Conservation (phyloP, 2,329 filamentous ascomycete genomes). For the Aspergillus jensenii region DNA sequence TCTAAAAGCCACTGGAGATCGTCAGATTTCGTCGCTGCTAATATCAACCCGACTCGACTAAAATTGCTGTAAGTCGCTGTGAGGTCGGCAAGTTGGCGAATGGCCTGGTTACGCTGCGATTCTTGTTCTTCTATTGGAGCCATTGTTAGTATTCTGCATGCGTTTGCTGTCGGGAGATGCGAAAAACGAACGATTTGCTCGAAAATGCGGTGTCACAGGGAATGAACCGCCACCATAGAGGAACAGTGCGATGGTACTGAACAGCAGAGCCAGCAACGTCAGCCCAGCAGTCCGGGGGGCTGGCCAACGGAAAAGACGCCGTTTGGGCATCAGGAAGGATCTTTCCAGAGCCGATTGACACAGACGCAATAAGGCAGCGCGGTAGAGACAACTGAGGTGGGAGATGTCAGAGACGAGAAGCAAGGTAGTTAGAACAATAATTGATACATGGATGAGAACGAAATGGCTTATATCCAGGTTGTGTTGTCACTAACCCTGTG, state of each 20-base stretch:
- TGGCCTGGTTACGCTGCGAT: slow-evolving; percentile 12
- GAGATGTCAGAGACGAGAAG: neutral
- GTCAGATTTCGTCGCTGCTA: slow-evolving; percentile 19
- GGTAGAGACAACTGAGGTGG: neutral
- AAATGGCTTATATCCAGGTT: neutral
- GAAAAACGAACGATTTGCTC: slow-evolving; percentile 8
- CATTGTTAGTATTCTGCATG: neutral
- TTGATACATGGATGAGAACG: slow-evolving; percentile 5
- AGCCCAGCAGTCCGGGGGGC: slow-evolving; percentile 16
- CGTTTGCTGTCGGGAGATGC: neutral
- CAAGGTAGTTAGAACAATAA: neutral
- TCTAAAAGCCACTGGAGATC: slow-evolving; percentile 22
- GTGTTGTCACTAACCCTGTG: slow-evolving; percentile 5
- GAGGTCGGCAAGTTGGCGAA: slow-evolving; percentile 18
- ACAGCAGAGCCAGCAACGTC: slow-evolving; percentile 17
- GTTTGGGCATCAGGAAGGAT: slow-evolving; percentile 16
- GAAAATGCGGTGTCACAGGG: neutral
- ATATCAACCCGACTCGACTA: slow-evolving; percentile 17
- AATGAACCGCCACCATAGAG: slow-evolving; percentile 13
- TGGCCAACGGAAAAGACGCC: slow-evolving; percentile 21
- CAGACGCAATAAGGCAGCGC: neutral
- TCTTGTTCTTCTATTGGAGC: slow-evolving; percentile 3
- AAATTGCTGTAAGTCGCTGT: slow-evolving; percentile 15
- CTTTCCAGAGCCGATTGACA: slow-evolving; percentile 1
- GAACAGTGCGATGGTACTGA: slow-evolving; percentile 14